Evolutionary conservation across 2,329 filamentous ascomycete genomes (phyloP), one percentile per base, ranked within the genome.

Genomic region (Mollisiaceae sp.): DNA sequence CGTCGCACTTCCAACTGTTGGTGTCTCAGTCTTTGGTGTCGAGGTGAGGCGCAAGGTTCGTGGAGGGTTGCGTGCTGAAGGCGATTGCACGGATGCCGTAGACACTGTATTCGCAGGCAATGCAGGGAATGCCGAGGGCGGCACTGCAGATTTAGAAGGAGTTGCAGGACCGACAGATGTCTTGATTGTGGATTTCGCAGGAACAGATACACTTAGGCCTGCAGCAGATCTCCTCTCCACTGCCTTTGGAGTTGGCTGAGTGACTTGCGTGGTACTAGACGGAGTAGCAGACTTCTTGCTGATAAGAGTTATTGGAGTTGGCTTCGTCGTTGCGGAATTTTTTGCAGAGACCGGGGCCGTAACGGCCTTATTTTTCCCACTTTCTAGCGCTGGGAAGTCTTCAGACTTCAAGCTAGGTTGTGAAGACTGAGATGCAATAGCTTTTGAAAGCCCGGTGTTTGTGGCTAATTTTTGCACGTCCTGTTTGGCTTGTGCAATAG

Each of bases 11-110:
- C 69, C 70, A 60, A 61, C 65, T 41, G 82, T 79, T 1, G 86
- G 82, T 0, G 78, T 76, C 71, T 92, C 90, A 0, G 82, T 78
- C 75, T 87, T 92, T 1, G 88, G 85, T 0, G 87, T 89, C 22
- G 88, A 82, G n/a, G 91, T 82, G 8, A 93, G 82, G n/a, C 90
- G 84, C 41, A 93, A 77, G 1, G 89, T 91, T 74, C 90, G 89
- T 0, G 89, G 85, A 0, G 80, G 84, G 4, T 81, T 78, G 58
- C 84, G 82, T 18, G 81, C 74, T 4, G 82, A 71, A 0, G 86
- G 86, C 18, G 87, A 85, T 50, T 84, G 83, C 1, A 83, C 79
- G 6, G 83, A 79, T 20, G 80, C 78, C 11, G 82, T 79, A 20
- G 85, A 80, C 6, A 18, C 8, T 20, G 70, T 73, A 12, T 80